Base-by-base conservation (phyloP, 345 rosid species). In the Euclidium syriacum region DNA sequence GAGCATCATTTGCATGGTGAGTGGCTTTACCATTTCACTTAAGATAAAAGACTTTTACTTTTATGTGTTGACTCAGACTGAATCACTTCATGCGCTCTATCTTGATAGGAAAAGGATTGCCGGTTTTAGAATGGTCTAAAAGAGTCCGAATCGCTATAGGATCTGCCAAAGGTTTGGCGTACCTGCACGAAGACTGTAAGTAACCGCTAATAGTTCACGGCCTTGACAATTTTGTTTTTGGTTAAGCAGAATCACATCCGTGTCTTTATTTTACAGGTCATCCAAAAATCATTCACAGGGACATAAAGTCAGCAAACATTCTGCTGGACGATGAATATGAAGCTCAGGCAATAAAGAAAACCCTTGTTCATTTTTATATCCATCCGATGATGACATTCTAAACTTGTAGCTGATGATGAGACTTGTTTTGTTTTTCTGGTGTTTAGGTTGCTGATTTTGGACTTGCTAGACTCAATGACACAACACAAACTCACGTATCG, bases 141-240 rank as follows among this genome's bases (percentile, higher is more conserved):
- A 79, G 99, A 78, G 72, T 95, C 59, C 86, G 81, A 69, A 90
- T 88, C 34, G 96, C 98, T 23, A 56, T 88, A 30, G 98, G 99
- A 7, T 76, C 99, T 36, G 99, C 99, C 2, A 95, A 90, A 89
- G 99, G 98, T n/a, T 78, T 95, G 67, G 96, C 99, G 2, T 95
- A 90, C 73, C 77, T 95, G 25, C 98, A 95, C 17, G 99, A 95
- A 80, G 99, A 90, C 64, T 95, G 98, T 95, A 78, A 4, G 97
- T 78, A 35, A 19, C 41, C 2, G 32, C 33, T 48, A 15, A 7
- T 38, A 6, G 18, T 32, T 58, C 4, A n/a, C n/a, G n/a, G n/a
- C n/a, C n/a, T n/a, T n/a, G n/a, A n/a, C n/a, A n/a, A n/a, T n/a
- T n/a, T n/a, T n/a, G n/a, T n/a, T n/a, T n/a, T n/a, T n/a, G n/a